Percentiles rank a stretch among this genome's conserved stretches.
These are phyloP conservation scores for Xylaria acuta DNA, from an alignment of 495 filamentous ascomycete species.

Conservation along the genomic window DNA sequence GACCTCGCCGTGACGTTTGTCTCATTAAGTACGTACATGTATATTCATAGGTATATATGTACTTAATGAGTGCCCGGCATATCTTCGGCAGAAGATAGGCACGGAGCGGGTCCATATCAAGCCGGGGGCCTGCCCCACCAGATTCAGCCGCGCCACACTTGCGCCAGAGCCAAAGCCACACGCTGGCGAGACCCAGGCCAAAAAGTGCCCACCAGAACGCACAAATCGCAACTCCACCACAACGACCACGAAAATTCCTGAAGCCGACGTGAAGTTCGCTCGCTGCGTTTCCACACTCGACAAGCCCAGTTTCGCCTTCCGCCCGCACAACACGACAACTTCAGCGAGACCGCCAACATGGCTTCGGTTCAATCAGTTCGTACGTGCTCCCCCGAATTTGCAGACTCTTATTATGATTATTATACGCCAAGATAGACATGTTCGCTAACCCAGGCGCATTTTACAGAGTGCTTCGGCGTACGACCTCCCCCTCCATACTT, in stretches of 20 bases:
- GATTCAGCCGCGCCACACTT: conserved; percentile 23
- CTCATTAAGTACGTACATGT: background rate
- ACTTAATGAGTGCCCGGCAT: background rate
- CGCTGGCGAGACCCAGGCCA: conserved; percentile 31
- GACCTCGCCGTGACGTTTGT: background rate
- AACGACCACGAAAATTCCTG: conserved; percentile 26
- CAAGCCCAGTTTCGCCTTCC: conserved; percentile 25
- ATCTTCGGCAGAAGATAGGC: conserved; percentile 29
- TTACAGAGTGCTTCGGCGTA: conserved; percentile 31
- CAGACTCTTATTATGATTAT: background rate
- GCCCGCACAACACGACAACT: conserved; percentile 22
- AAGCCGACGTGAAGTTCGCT: conserved; percentile 24
- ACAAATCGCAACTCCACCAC: conserved; percentile 31
- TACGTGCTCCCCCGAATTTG: conserved; percentile 8
- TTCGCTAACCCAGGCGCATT: conserved; percentile 11
- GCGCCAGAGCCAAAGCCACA: conserved; percentile 22
- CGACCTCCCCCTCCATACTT: conserved; percentile 6
- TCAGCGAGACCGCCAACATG: conserved; percentile 27
- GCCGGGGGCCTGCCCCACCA: too few relatives aligned
- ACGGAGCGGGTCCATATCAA: background rate
- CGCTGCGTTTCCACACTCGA: conserved; percentile 28
- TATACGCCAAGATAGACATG: background rate
- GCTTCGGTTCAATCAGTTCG: conserved; percentile 30
- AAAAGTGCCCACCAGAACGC: conserved; percentile 25
- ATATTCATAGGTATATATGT: too few relatives aligned